phyloP scores from a whole-genome alignment of 306 rosid genomes.

The Sophora flavescens region DNA sequence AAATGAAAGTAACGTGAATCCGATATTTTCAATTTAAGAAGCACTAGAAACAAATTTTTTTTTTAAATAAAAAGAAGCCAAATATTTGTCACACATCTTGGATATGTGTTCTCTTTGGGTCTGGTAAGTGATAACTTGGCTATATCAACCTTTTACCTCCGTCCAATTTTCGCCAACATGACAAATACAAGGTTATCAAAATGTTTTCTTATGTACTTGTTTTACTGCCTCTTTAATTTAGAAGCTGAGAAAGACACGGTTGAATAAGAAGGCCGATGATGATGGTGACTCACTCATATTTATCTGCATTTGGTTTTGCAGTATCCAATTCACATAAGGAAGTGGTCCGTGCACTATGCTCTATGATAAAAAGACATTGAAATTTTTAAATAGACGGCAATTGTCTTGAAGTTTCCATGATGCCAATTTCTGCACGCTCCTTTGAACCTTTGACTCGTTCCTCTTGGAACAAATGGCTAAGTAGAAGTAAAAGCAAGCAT shows the following conservation, averaged over 20 bases:
- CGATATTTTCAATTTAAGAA: too few species aligned
- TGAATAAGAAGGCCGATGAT: slow-evolving; percentile 10
- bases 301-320: neutral
- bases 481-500: neutral
- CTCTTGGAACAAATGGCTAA: neutral
- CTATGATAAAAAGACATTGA: neutral
- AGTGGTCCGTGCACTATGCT: neutral
- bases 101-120: neutral
- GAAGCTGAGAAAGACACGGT: neutral
- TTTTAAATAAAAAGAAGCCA: neutral
- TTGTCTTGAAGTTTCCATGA: neutral
- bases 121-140: neutral
- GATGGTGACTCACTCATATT: neutral
- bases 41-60: too few species aligned
- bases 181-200: neutral
- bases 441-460: slow-evolving; percentile 26
- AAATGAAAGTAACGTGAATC: too few species aligned
- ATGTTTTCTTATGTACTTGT: neutral
- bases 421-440: neutral
- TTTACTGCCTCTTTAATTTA: neutral
- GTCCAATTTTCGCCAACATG: neutral
- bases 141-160: neutral
- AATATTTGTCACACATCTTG: neutral
- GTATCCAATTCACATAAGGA: neutral
- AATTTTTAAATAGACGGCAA: neutral